Evolutionary conservation across 2,329 filamentous ascomycete species (phyloP), one percentile per base, ranked within the genome.

Genomic region (Pseudogymnoascus sp.): DNA sequence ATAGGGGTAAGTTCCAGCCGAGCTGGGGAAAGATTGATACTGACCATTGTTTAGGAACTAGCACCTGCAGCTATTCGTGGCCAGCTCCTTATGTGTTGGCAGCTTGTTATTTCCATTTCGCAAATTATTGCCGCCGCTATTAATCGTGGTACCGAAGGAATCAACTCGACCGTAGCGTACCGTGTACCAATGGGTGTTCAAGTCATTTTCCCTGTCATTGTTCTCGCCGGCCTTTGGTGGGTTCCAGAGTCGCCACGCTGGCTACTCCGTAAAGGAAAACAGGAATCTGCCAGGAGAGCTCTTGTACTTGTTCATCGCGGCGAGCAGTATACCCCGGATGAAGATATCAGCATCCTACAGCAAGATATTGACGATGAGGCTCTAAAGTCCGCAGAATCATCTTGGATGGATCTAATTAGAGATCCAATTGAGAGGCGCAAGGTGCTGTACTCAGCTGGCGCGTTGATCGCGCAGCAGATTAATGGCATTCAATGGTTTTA

Each of bases 401-500:
- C 71, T 5, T 80, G 78, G 79, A 56, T 64, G 10, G 71, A 74
- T 4, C 72, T 80, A 1, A 15, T 80, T 63, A 73, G 67, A 0
- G 77, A 81, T 42, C 78, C 78, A 0, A 71, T 80, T 35, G 79
- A 80, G 68, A 72, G 78, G 15, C 74, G 77, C 31, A 82, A 81
- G 68, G 70, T 80, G 11, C 70, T 81, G 21, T 80, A 75, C 68
- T 74, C 74, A 15, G 75, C 74, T 7, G 79, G 78, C 10, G 78
- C 77, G 21, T 70, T 80, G 64, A 72, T 78, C 40, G 76, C 77
- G 2, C 78, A 81, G 67, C 78, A 81, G 70, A 78, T 81, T 70
- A 78, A 78, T 71, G 78, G 79, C 19, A 80, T 80, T 61, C 76
- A 78, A 59, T 80, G 75, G 71, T 79, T 78, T 67, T 78, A 79